These are phyloP conservation scores for Kandelia obovata DNA, from an alignment of 345 rosid genomes.

Conservation along the genomic window DNA sequence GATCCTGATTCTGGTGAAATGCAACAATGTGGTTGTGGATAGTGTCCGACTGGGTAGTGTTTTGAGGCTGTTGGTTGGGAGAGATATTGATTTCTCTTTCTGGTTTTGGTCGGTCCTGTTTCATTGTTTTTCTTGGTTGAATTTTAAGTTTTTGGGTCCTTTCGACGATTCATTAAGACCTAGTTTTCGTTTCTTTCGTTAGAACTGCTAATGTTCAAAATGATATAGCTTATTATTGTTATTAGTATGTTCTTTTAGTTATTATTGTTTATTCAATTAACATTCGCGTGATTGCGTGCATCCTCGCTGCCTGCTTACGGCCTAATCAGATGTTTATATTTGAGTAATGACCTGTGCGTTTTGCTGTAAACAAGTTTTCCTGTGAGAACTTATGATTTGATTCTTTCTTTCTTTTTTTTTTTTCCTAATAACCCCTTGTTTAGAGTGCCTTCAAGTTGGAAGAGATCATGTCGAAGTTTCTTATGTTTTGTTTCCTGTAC, in stretches of 20 bases:
- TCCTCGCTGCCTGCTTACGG: too few relatives aligned
- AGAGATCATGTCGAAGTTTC: background rate
- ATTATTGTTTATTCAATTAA: too few relatives aligned
- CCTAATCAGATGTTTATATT: too few relatives aligned
- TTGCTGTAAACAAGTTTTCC: background rate
- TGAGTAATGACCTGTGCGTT: background rate
- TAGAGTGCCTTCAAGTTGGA: background rate
- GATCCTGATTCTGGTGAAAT: conserved; percentile 3
- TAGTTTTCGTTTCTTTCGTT: background rate
- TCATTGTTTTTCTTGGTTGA: background rate
- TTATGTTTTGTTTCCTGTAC: background rate
- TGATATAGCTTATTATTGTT: background rate
- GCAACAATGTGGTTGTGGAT: background rate
- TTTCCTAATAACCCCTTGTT: background rate
- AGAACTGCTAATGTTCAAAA: background rate
- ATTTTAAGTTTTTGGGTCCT: background rate
- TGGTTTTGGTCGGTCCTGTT: background rate
- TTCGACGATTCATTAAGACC: background rate
- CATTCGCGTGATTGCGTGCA: too few relatives aligned
- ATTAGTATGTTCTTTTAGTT: background rate
- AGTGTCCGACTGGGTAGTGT: background rate
- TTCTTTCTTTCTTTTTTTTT: background rate
- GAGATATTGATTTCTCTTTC: background rate
- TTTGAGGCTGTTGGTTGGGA: too few relatives aligned
- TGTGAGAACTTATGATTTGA: background rate